Conservation (phyloP, 768 basidiomycete species). For the Coprinopsis cinerea region DNA sequence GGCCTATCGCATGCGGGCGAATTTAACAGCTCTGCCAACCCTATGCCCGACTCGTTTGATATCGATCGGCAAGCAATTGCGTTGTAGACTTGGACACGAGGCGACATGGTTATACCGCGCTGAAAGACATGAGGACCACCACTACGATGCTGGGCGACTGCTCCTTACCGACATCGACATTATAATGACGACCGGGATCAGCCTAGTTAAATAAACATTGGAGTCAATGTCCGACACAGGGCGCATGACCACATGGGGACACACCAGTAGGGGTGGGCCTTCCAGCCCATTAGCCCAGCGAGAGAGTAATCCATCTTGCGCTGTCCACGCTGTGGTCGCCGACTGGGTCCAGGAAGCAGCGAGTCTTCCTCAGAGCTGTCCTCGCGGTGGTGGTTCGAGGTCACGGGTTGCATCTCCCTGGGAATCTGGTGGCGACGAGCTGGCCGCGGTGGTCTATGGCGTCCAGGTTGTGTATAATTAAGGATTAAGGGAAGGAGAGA, state of each 20-base stretch:
- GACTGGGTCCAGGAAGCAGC: not conserved
- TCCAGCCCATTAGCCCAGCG: slow-evolving; percentile 16
- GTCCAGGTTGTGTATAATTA: no score
- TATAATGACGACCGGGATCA: slow-evolving; percentile 64
- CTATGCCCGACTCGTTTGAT: slow-evolving; percentile 19
- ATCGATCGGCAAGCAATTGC: slow-evolving; percentile 65
- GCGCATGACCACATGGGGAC: slow-evolving; percentile 8
- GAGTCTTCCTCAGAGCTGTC: not conserved
- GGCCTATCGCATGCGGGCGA: slow-evolving; percentile 33
- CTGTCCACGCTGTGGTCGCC: not conserved
- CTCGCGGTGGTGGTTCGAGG: not conserved
- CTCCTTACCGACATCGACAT: slow-evolving; percentile 58
- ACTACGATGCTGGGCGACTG: not conserved
- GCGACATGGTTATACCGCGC: slow-evolving; percentile 78
- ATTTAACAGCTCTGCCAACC: slow-evolving; percentile 12
- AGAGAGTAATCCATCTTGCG: slow-evolving; percentile 2
- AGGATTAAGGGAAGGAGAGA: no score
- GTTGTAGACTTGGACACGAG: slow-evolving; percentile 76
- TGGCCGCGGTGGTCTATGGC: not conserved
- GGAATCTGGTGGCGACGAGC: not conserved
- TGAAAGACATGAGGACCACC: slow-evolving; percentile 22
- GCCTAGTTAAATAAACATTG: slow-evolving; percentile 33
- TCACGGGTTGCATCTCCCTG: slow-evolving; percentile 1
- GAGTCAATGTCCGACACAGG: slow-evolving; percentile 9
- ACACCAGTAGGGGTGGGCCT: slow-evolving; percentile 42